Evolutionary conservation across 345 rosid genomes (phyloP), one percentile per base, ranked within the genome.

Genomic region (Citrus inodora): DNA sequence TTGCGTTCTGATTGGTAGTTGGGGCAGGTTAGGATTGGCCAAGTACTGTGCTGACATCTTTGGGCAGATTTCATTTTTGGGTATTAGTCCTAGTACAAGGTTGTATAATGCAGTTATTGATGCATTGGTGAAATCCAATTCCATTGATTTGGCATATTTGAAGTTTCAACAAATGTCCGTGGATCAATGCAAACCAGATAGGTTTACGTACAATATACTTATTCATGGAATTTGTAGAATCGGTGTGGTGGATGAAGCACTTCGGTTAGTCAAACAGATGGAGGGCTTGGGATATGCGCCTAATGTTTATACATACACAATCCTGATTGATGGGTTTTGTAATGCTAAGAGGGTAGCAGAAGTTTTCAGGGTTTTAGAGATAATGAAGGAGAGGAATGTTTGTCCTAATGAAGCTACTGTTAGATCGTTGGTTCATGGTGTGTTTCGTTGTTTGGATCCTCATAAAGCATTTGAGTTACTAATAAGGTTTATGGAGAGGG

Each of bases 1-100:
- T 69, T 89, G 93, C 67, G 72, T 91, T 87, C 80, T 93, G 87
- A 86, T 95, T 71, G 92, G 97, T 51, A 90, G 94, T 80, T 95
- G 98, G 98, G 99, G 98, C 7, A 92, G 86, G 76, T 82, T 93
- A 79, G 98, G 98, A 40, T 85, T 95, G 83, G 93, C 94, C 10
- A 92, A 89, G 61, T 95, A 93, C 80, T 92, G 97, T 81, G 82
- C 83, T 75, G 98, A 93, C 70, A 85, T 93, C 66, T 93, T 93
- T 76, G 93, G 91, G 70, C 97, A 93, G 85, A 87, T 93, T 61
- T 93, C 93, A 0, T 88, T 88, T 86, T 85, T 95, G 81, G 99
- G 94, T 61, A 81, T 95, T 53, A 79, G 65, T 82, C 94, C 93
- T 40, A 92, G 87, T 58, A 92, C 99, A 14, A 89, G 98, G 87